Evolutionary conservation across 2,329 filamentous ascomycete genomes (phyloP).

Genomic region (Exophiala oligosperma): DNA sequence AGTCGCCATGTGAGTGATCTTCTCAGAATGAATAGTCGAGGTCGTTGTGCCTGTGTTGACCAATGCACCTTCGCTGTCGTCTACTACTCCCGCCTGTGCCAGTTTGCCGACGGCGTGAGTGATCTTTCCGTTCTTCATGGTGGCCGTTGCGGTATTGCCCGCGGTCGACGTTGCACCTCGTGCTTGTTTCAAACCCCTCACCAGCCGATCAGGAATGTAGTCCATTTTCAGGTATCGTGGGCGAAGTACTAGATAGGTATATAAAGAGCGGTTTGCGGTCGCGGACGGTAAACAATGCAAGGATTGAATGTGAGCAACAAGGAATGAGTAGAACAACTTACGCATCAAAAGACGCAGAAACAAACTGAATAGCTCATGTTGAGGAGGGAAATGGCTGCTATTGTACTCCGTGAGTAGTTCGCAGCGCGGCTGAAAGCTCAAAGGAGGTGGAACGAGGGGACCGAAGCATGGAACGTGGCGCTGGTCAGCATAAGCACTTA

Average conservation of each 20-base stretch:
- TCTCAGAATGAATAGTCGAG: constrained; percentile 9
- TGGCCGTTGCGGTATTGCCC: constrained; percentile 6
- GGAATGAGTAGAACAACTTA: too few species aligned
- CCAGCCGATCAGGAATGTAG: constrained; percentile 10
- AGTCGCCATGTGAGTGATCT: constrained; percentile 16
- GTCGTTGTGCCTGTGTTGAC: constrained; percentile 8
- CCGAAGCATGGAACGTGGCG: neutral
- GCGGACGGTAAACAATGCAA: too few species aligned
- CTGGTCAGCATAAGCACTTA: constrained; percentile 23
- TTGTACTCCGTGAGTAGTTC: neutral
- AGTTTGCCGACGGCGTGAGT: constrained; percentile 17
- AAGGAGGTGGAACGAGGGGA: neutral
- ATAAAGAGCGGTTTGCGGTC: neutral
- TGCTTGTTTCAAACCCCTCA: constrained; percentile 4
- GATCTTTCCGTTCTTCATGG: constrained; percentile 10
- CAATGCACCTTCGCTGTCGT: constrained; percentile 6
- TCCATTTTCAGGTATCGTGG: constrained; percentile 12
- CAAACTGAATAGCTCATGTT: neutral
- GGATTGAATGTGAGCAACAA: too few species aligned
- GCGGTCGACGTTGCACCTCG: constrained; percentile 6
- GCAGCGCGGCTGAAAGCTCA: neutral
- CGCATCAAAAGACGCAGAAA: neutral
- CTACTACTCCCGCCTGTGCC: constrained; percentile 20
- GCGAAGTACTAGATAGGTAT: neutral
- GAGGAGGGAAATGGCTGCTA: neutral